Evolutionary conservation across 805 yeast genomes (phyloP), one percentile per base, ranked within the genome.

Genomic region (Yarrowia yakushimensis): DNA sequence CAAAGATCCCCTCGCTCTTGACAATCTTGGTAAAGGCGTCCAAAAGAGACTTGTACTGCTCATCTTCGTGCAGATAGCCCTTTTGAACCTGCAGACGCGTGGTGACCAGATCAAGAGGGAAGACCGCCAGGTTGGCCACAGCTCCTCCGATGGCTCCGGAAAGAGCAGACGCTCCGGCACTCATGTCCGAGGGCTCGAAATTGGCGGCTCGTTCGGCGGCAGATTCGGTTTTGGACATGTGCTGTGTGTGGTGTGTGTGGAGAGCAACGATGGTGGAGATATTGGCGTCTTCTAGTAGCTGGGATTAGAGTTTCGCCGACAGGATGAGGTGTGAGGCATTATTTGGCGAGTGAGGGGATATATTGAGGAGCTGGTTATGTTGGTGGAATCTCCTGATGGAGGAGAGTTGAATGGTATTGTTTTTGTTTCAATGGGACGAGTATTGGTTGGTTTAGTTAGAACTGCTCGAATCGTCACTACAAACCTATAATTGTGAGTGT

Each of bases 11-110:
- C 71, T 89, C 96, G 63, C 82, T 80, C 62, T 72, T 71, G 70
- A 83, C 84, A 84, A 91, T 90, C 68, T 81, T 85, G 36, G 67
- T 74, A 69, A 91, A 85, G 1, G 96, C 96, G 72, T 89, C 90
- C 17, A 82, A 63, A 0, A 96, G 86, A 2, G 91, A 88, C 25
- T 75, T 81, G 70, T 90, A 87, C 69, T 79, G 63, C 23, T 45
- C 50, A 18, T 63, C 66, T 20, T 45, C 60, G 17, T 43, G 46
- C 33, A 54, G 27, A 15, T 63, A 55, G 23, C 69, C 67, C 39
- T 52, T 60, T 62, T 71, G 73, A n/a, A 72, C 70, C 64, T 72
- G 75, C 39, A 70, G 65, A 4, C 75, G 68, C 9, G 73, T 72
- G 30, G 71, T 69, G 34, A 70, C 68, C 27, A 72, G 65, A 60